Evolutionary conservation across 257 asterid genomes (phyloP).

Genomic region (Solanum dulcamara): DNA sequence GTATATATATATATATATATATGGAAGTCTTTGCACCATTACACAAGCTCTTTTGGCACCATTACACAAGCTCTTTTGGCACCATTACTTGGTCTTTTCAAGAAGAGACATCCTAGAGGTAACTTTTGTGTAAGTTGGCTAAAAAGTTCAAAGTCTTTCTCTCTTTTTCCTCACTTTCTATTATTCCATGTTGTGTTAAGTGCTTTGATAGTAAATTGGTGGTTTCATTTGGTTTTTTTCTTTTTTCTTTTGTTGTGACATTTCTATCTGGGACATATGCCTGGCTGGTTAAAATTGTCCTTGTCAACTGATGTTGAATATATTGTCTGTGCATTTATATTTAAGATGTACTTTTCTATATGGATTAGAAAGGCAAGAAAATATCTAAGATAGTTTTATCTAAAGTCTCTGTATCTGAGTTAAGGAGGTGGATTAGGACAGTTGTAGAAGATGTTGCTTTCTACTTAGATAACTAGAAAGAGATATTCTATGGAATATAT

Average conservation of each 20-base stretch:
- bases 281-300: not conserved
- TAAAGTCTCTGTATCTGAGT: not conserved
- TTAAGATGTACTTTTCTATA: not conserved
- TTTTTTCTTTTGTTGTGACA: not conserved
- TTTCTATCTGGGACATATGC: not conserved
- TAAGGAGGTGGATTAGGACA: too few relatives aligned
- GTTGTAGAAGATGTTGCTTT: not conserved
- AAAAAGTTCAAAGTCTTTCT: not conserved
- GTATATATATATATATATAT: slow-evolving; percentile 19
- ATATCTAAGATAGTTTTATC: not conserved
- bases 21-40: not conserved
- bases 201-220: not conserved
- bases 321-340: not conserved
- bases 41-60: not conserved
- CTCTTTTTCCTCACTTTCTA: not conserved
- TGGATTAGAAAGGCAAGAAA: not conserved
- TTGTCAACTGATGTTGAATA: not conserved
- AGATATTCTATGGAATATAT: not conserved
- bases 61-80: not conserved
- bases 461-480: not conserved
- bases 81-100: not conserved
- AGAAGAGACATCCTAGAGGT: not conserved
- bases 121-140: not conserved
- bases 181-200: not conserved
- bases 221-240: not conserved